These are phyloP conservation scores for Artemisia argyi DNA, from an alignment of 129 eudicot species.

Conservation along the genomic window DNA sequence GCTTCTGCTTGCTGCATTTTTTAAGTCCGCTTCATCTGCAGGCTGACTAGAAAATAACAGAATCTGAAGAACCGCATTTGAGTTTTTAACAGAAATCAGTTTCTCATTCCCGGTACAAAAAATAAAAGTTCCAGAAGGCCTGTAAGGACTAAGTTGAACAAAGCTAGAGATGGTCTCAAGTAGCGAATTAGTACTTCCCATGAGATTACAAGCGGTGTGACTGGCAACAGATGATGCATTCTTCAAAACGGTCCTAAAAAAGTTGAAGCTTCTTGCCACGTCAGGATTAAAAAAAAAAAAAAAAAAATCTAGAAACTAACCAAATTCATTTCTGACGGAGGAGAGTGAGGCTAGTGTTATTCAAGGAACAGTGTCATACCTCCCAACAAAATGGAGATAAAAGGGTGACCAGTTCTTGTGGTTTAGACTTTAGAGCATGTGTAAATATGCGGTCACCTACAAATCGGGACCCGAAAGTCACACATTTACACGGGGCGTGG, in stretches of 20 bases:
- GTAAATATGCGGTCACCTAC: conserved; percentile 56
- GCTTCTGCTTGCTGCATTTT: conserved; percentile 39
- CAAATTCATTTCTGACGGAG: conserved; percentile 35
- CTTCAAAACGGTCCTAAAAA: conserved; percentile 56
- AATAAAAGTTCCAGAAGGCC: conserved; percentile 74
- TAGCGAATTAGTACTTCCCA: conserved; percentile 66
- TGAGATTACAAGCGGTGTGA: conserved; percentile 67
- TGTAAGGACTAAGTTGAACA: conserved; percentile 78
- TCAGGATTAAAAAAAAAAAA: background rate
- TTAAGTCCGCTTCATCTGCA: conserved; percentile 37
- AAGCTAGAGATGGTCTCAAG: conserved; percentile 60
- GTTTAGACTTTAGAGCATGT: conserved; percentile 62
- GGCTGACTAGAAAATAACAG: conserved; percentile 62
- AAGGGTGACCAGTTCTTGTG: conserved; percentile 63
- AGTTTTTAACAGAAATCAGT: conserved; percentile 46
- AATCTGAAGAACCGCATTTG: conserved; percentile 71
- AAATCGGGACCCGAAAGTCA: conserved; percentile 80
- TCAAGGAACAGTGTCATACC: conserved; percentile 74
- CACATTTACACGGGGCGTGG: conserved; percentile 31
- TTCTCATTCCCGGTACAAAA: conserved; percentile 67
- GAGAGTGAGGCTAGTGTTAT: conserved; percentile 74
- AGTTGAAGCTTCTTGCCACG: conserved; percentile 37
- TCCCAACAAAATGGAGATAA: conserved; percentile 63
- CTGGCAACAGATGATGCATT: conserved; percentile 58
- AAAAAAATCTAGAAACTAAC: conserved; percentile 35